Evolutionary conservation across 2,329 filamentous ascomycete genomes (phyloP).

Genomic region (Cercospora beticola): DNA sequence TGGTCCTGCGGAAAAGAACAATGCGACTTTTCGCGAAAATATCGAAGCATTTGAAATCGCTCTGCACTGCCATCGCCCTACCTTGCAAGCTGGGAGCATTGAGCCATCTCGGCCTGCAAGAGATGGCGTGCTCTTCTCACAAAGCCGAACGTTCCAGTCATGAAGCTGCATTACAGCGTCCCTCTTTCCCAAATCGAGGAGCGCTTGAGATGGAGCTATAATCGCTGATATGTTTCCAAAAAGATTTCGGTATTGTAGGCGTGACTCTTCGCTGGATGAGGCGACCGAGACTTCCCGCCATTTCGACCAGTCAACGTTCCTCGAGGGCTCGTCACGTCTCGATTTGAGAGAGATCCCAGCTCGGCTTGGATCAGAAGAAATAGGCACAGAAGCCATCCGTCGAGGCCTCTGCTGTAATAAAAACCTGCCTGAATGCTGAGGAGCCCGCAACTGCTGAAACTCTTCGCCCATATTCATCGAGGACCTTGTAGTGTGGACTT

Average conservation of each 20-base stretch:
- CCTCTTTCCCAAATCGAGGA: neutral
- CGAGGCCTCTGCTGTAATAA: neutral
- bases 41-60: neutral
- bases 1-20: neutral
- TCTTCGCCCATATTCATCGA: neutral
- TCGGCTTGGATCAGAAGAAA: neutral
- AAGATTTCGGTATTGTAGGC: neutral
- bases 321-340: neutral
- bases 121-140: neutral
- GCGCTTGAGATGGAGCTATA: too few relatives aligned
- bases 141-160: neutral
- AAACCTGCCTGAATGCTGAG: neutral
- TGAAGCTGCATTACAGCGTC: neutral
- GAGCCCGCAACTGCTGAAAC: neutral
- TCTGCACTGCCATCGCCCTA: neutral
- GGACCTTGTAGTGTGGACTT: too few relatives aligned
- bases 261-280: neutral
- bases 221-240: too few relatives aligned
- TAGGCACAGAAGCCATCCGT: too few relatives aligned
- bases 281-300: neutral
- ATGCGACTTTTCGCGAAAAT: neutral
- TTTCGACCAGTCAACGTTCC: neutral
- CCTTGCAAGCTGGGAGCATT: neutral
- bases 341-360: neutral
- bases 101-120: neutral